A percentile compares a stretch with the other conserved stretches of the same genome.
Conservation (phyloP, 208 protist species). For the Acanthamoeba sp. region DNA sequence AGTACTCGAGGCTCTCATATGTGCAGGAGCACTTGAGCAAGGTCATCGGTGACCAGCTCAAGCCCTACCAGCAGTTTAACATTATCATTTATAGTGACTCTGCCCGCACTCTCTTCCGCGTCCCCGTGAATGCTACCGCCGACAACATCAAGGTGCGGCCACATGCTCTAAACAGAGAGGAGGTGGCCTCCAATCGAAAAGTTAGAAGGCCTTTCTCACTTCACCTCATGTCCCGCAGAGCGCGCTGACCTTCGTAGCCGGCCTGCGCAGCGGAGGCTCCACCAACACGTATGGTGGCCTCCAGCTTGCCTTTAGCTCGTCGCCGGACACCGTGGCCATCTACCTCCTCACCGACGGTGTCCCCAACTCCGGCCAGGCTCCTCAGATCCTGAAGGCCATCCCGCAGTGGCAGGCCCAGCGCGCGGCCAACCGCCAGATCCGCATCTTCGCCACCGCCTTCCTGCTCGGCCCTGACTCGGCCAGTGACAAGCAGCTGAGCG, state of each 20-base stretch:
- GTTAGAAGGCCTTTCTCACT: no score
- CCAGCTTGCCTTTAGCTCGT: neutral
- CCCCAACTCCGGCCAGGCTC: slow-evolving; percentile 10
- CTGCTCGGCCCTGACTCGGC: slow-evolving; percentile 3
- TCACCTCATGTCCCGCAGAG: no score
- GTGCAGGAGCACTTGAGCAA: neutral
- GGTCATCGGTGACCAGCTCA: slow-evolving; percentile 5
- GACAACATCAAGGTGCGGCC: no score
- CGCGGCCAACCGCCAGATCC: slow-evolving; percentile 3
- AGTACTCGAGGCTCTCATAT: neutral
- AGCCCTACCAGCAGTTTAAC: slow-evolving; percentile 34
- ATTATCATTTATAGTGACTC: neutral
- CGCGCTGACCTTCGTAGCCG: neutral
- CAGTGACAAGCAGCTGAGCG: no score
- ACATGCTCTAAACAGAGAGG: no score
- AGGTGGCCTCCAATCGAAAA: no score
- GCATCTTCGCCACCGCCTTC: slow-evolving; percentile 33
- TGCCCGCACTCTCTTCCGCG: neutral
- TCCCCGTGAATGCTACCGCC: neutral
- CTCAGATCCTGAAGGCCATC: neutral
- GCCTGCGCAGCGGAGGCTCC: neutral
- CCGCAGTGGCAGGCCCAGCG: neutral
- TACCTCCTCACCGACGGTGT: slow-evolving; percentile 57
- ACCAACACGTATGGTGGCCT: slow-evolving; percentile 46
- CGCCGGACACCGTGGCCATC: slow-evolving; percentile 4